Evolutionary conservation across 208 protist genomes (phyloP).

Genomic region (Acanthamoeba healyi): DNA sequence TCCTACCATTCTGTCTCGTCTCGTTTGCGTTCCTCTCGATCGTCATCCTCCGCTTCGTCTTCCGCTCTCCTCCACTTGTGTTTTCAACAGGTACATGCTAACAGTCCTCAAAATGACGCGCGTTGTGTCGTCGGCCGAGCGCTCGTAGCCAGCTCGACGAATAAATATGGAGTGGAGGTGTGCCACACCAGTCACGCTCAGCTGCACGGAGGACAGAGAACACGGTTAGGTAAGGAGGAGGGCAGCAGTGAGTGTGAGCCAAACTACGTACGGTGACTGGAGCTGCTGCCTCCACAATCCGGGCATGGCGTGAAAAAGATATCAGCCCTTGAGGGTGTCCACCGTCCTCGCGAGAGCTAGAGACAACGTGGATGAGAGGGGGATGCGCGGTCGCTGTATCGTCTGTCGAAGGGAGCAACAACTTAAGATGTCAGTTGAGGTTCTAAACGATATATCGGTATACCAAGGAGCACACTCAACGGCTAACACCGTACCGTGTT

Average conservation of each 20-base stretch:
- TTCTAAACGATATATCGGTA: background rate
- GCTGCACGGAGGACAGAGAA: too few relatives aligned
- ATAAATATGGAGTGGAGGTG: background rate
- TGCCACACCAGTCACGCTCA: too few relatives aligned
- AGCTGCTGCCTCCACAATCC: background rate
- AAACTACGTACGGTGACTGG: too few relatives aligned
- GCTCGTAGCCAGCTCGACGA: background rate
- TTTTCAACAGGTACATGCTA: background rate
- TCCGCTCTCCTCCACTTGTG: background rate
- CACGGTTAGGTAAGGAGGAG: background rate
- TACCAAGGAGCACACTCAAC: too few relatives aligned
- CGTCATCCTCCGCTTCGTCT: background rate
- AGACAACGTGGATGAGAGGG: slow-evolving; percentile 15
- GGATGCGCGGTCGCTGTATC: slow-evolving; percentile 37
- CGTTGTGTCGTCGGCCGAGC: background rate
- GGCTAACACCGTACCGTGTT: too few relatives aligned
- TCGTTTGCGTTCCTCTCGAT: too few relatives aligned
- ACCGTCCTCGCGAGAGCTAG: background rate
- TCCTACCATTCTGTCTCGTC: too few relatives aligned
- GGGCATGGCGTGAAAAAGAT: too few relatives aligned
- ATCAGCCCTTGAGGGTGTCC: slow-evolving; percentile 13
- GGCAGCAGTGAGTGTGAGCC: too few relatives aligned
- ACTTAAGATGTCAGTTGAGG: background rate
- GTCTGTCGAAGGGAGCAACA: background rate
- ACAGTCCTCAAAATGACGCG: background rate